These are phyloP conservation scores for Moniliophthora roreri DNA, from an alignment of 1,284 basidiomycete genomes.

Conservation along the genomic window DNA sequence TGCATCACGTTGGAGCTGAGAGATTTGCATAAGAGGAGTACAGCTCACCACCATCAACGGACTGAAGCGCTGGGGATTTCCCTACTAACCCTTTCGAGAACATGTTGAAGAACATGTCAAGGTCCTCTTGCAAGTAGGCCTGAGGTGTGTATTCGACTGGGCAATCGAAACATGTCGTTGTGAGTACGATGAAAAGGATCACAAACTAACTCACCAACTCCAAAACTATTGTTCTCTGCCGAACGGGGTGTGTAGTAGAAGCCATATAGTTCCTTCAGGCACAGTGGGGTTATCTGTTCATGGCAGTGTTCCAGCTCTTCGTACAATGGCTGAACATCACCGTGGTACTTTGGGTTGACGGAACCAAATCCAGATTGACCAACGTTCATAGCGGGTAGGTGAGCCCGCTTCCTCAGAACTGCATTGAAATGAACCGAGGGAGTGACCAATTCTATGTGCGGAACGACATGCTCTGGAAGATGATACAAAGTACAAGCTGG, in stretches of 20 bases:
- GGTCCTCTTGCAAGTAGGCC: slow-evolving; percentile 41
- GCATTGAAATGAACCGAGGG: slow-evolving; percentile 49
- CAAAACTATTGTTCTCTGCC: no score
- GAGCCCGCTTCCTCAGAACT: slow-evolving; percentile 21
- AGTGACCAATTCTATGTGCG: slow-evolving; percentile 46
- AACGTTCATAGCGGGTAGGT: slow-evolving; percentile 19
- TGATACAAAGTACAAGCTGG: slow-evolving; percentile 44
- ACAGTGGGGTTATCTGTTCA: slow-evolving; percentile 37
- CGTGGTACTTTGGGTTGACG: neutral
- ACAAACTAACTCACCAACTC: no score
- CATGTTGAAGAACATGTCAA: slow-evolving; percentile 44
- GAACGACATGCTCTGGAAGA: slow-evolving; percentile 40
- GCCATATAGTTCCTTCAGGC: slow-evolving; percentile 40
- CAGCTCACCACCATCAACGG: slow-evolving; percentile 44
- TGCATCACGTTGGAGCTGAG: slow-evolving; percentile 27
- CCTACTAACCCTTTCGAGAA: slow-evolving; percentile 38
- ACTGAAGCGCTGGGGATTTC: slow-evolving; percentile 36
- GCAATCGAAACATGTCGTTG: slow-evolving; percentile 8
- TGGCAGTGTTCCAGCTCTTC: slow-evolving; percentile 36
- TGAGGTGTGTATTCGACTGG: slow-evolving; percentile 53
- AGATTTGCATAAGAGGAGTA: slow-evolving; percentile 22
- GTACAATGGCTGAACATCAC: slow-evolving; percentile 11
- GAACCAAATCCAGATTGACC: slow-evolving; percentile 31
- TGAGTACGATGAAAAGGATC: slow-evolving; percentile 34
- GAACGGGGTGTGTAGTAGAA: slow-evolving; percentile 26